These are phyloP conservation scores for Allium fistulosum DNA, from an alignment of 106 monocot genomes.

Conservation along the genomic window DNA sequence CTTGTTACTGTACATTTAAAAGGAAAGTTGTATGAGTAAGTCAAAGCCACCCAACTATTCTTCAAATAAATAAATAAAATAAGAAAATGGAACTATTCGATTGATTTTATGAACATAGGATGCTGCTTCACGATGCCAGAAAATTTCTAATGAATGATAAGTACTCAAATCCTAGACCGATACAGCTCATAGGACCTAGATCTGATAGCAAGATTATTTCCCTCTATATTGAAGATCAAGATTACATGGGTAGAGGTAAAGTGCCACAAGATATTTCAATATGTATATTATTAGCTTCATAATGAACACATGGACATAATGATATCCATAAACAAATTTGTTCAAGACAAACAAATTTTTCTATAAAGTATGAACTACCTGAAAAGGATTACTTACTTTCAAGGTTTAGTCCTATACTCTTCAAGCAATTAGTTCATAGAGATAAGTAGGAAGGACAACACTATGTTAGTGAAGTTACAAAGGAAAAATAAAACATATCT, in stretches of 20 bases:
- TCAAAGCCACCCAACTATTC: neutral
- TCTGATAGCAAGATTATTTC: slow-evolving; percentile 35
- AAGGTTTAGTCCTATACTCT: slow-evolving; percentile 13
- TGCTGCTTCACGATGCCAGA: slow-evolving; percentile 33
- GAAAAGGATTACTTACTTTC: slow-evolving; percentile 25
- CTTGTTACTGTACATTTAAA: slow-evolving; percentile 58
- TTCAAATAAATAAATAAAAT: neutral
- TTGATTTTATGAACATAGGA: slow-evolving; percentile 13
- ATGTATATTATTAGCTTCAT: neutral
- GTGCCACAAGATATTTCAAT: slow-evolving; percentile 24
- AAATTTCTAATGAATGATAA: slow-evolving; percentile 35
- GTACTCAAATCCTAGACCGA: slow-evolving; percentile 56
- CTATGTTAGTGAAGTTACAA: slow-evolving; percentile 53
- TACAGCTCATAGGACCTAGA: slow-evolving; percentile 49
- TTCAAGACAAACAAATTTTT: too few relatives aligned
- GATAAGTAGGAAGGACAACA: slow-evolving; percentile 84
- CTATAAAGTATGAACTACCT: too few relatives aligned
- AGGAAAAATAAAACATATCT: slow-evolving; percentile 54
- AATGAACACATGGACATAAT: too few relatives aligned
- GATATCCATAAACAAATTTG: too few relatives aligned
- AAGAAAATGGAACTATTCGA: neutral
- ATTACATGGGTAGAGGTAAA: slow-evolving; percentile 66
- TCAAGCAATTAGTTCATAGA: slow-evolving; percentile 85
- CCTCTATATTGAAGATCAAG: slow-evolving; percentile 60
- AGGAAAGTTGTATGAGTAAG: slow-evolving; percentile 69